phyloP scores from a whole-genome alignment of 169 alveolate species.

The Cryptosporidium ryanae region DNA sequence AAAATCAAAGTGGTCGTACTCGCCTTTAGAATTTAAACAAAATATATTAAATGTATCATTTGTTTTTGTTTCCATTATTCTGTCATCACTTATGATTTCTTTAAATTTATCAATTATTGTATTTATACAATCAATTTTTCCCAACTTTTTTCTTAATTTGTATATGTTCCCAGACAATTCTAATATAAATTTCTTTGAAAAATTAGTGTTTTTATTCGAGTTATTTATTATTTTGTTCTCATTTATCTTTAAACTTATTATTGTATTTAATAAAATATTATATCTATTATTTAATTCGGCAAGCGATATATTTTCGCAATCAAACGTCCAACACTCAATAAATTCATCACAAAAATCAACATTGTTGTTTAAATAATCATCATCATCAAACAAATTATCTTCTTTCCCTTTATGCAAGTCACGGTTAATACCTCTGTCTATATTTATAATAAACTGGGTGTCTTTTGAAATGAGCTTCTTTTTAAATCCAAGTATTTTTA shows the following conservation, averaged over 20 bases:
- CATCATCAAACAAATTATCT: neutral
- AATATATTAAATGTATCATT: too few relatives aligned
- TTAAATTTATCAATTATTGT: neutral
- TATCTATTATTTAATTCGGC: conserved; percentile 18
- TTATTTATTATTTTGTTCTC: neutral
- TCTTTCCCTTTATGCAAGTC: neutral
- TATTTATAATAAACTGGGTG: conserved; percentile 8
- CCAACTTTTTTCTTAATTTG: neutral
- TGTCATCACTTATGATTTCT: neutral
- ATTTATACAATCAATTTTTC: neutral
- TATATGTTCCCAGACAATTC: neutral
- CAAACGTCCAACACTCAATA: conserved; percentile 14
- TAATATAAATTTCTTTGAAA: conserved; percentile 29
- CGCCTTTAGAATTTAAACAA: too few relatives aligned
- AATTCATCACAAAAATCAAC: neutral
- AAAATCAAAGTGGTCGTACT: too few relatives aligned
- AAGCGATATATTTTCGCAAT: neutral
- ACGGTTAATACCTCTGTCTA: conserved; percentile 32
- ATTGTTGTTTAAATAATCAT: neutral
- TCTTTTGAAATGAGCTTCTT: conserved; percentile 5
- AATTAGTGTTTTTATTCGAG: neutral
- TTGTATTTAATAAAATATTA: neutral
- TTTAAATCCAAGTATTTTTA: conserved; percentile 40
- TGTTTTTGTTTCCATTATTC: neutral
- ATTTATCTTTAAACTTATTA: neutral